These are phyloP conservation scores for Incumbomyces delicatus DNA, from an alignment of 2,329 filamentous ascomycete genomes.

Conservation along the genomic window DNA sequence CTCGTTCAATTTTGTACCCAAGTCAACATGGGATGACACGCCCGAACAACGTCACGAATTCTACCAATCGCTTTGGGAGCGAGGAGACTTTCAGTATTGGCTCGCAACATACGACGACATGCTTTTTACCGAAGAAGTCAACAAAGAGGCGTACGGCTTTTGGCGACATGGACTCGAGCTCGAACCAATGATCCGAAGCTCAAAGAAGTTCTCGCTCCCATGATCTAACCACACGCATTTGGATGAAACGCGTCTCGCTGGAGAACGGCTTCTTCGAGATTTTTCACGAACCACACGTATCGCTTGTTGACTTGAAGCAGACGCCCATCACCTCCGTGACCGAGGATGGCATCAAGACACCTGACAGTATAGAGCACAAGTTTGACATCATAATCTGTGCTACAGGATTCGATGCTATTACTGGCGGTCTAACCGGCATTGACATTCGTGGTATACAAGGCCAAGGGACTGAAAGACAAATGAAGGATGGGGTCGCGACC, in stretches of 20 bases:
- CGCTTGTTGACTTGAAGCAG: slow-evolving; percentile 37
- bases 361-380: slow-evolving; percentile 30
- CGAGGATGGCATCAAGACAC: slow-evolving; percentile 30
- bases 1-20: slow-evolving; percentile 48
- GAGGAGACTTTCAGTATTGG: slow-evolving; percentile 47
- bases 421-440: slow-evolving; percentile 30
- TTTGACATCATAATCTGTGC: slow-evolving; percentile 34
- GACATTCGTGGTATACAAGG: slow-evolving; percentile 33
- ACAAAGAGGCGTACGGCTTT: slow-evolving; percentile 45
- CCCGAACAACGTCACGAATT: slow-evolving; percentile 29
- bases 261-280: slow-evolving; percentile 45
- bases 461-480: slow-evolving; percentile 6
- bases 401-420: slow-evolving; percentile 37
- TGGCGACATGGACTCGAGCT: slow-evolving; percentile 43
- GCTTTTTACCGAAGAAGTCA: slow-evolving; percentile 38
- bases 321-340: slow-evolving; percentile 35
- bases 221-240: slow-evolving; percentile 44
- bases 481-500: slow-evolving; percentile 24
- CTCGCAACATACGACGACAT: slow-evolving; percentile 44
- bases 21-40: slow-evolving; percentile 39
- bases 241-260: slow-evolving; percentile 43
- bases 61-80: slow-evolving; percentile 41
- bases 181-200: slow-evolving; percentile 43
- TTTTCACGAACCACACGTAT: slow-evolving; percentile 38
- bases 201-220: slow-evolving; percentile 45